Conservation (phyloP, 1,284 basidiomycete genomes). For the Sanghuangporus sanghuang region DNA sequence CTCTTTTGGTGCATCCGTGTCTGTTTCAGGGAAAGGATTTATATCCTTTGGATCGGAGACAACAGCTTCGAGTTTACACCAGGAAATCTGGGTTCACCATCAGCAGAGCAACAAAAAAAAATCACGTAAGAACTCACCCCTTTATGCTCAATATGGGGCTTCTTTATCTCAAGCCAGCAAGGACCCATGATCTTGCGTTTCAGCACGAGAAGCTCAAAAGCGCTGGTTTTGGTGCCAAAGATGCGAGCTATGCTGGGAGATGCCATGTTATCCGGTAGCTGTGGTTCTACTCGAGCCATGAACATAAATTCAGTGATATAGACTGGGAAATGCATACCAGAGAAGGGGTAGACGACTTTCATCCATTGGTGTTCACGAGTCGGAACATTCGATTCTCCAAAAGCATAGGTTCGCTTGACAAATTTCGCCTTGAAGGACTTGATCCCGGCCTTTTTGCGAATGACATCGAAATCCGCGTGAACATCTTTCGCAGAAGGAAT, state of each 20-base stretch:
- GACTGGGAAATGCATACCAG: constrained; percentile 44
- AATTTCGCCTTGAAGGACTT: constrained; percentile 78
- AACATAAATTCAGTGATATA: constrained; percentile 1
- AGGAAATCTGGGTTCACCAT: constrained; percentile 60
- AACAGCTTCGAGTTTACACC: constrained; percentile 93
- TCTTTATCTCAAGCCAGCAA: constrained; percentile 90
- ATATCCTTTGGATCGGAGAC: constrained; percentile 86
- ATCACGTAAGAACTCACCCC: constrained; percentile 48
- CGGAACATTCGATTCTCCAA: constrained; percentile 84
- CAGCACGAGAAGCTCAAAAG: constrained; percentile 93
- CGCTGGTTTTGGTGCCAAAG: constrained; percentile 89
- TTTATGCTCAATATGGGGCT: constrained; percentile 67
- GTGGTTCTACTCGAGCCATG: constrained; percentile 38
- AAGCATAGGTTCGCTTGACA: constrained; percentile 90
- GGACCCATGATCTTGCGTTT: constrained; percentile 99
- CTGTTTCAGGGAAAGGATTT: constrained; percentile 76
- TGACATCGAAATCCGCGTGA: constrained; percentile 78
- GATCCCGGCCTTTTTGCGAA: constrained; percentile 72
- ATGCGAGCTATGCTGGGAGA: constrained; percentile 85
- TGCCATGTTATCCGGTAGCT: constrained; percentile 66
- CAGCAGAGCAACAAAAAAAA: not conserved
- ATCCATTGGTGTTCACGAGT: constrained; percentile 82
- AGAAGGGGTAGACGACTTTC: constrained; percentile 87
- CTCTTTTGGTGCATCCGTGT: constrained; percentile 71
- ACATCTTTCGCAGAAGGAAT: constrained; percentile 69